Evolutionary conservation across 2,329 filamentous ascomycete genomes (phyloP).

Genomic region (Colletotrichum godetiae): DNA sequence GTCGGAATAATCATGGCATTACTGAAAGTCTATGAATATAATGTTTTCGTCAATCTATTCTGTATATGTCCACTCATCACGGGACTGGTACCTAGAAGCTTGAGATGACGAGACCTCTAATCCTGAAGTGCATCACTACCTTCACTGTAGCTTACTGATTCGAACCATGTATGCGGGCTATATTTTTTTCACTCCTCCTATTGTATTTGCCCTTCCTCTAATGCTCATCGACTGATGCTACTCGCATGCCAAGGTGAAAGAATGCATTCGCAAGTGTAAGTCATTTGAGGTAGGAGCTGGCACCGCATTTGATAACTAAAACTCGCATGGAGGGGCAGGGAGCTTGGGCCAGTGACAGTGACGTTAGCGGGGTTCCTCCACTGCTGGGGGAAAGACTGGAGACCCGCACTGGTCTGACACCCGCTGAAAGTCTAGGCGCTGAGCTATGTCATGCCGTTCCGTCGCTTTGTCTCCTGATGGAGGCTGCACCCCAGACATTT

Average conservation of each 20-base stretch:
- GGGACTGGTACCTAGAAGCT: too few relatives aligned
- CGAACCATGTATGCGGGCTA: too few relatives aligned
- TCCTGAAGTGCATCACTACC: too few relatives aligned
- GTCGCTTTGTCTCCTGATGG: background rate
- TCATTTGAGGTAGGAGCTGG: background rate
- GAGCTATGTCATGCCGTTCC: background rate
- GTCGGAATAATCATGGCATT: too few relatives aligned
- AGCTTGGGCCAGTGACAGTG: conserved; percentile 28
- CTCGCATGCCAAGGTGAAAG: background rate
- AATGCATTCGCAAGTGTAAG: background rate
- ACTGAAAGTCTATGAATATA: too few relatives aligned
- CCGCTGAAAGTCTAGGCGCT: conserved; percentile 4
- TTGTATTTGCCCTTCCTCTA: too few relatives aligned
- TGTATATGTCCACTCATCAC: too few relatives aligned
- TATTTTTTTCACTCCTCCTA: too few relatives aligned
- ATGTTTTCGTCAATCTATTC: too few relatives aligned
- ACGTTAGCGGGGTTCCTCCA: conserved; percentile 14
- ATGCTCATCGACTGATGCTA: background rate
- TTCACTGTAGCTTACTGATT: too few relatives aligned
- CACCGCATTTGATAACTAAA: background rate
- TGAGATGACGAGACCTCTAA: too few relatives aligned
- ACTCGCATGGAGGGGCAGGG: conserved; percentile 12
- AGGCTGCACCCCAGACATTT: background rate
- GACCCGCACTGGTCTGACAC: conserved; percentile 29
- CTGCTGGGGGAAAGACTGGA: conserved; percentile 7